These are phyloP conservation scores for Neoarthrinium moseri DNA, from an alignment of 2,329 filamentous ascomycete genomes.

Conservation along the genomic window DNA sequence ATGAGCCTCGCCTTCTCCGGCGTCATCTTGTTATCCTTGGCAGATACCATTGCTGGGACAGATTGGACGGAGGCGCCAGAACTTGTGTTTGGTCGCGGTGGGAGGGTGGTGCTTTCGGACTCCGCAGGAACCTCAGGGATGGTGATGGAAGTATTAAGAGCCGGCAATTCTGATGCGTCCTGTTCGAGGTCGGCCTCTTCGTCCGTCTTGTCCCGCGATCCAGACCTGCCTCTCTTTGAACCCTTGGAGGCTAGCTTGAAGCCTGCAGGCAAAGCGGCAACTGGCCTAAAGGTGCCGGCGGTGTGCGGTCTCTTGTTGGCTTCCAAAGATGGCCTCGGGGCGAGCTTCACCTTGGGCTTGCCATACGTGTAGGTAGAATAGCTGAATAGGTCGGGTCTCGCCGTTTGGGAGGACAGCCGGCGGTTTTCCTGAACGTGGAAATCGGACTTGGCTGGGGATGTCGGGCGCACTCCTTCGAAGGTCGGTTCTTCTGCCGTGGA, in stretches of 20 bases:
- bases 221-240: constrained; percentile 48
- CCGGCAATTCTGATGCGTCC: constrained; percentile 34
- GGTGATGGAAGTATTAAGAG: constrained; percentile 32
- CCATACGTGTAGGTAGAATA: constrained; percentile 48
- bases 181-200: constrained; percentile 27
- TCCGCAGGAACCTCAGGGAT: constrained; percentile 30
- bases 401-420: constrained; percentile 52
- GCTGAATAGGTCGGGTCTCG: constrained; percentile 49
- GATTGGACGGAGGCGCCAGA: constrained; percentile 44
- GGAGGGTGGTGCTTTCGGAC: constrained; percentile 30
- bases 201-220: constrained; percentile 23
- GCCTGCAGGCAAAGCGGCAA: constrained; percentile 78
- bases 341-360: constrained; percentile 86
- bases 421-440: constrained; percentile 19
- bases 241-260: constrained; percentile 67
- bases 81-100: constrained; percentile 41
- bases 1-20: constrained; percentile 89
- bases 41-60: constrained; percentile 37
- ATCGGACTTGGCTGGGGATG: constrained; percentile 44
- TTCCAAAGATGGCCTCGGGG: constrained; percentile 76
- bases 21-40: constrained; percentile 59
- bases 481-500: constrained; percentile 49
- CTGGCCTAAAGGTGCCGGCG: constrained; percentile 64
- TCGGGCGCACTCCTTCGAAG: constrained; percentile 47
- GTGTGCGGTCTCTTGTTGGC: constrained; percentile 59